Conservation (phyloP, 2,329 filamentous ascomycete species). For the Ceratocystis destructans region DNA sequence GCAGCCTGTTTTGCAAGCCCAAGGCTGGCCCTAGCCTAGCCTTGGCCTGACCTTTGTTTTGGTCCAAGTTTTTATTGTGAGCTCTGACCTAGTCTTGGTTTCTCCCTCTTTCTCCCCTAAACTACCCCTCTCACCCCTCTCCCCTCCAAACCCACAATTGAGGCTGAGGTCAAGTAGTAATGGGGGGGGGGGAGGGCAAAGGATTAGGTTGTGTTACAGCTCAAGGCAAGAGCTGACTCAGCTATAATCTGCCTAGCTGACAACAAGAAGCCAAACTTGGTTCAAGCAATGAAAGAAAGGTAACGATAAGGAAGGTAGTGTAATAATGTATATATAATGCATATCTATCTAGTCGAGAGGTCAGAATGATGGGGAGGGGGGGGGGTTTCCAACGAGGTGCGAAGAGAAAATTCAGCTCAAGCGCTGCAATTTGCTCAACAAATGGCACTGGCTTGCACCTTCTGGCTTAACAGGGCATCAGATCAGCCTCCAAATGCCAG, state of each 20-base stretch:
- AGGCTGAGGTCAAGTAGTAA: constrained; percentile 2
- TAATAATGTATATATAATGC: too few relatives aligned
- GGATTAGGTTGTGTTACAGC: background rate
- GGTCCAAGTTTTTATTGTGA: too few relatives aligned
- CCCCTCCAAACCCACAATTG: constrained; percentile 1
- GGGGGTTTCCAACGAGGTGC: too few relatives aligned
- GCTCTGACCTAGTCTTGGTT: background rate
- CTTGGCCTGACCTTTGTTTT: too few relatives aligned
- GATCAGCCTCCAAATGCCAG: background rate
- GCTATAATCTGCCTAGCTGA: background rate
- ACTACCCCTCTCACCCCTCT: background rate
- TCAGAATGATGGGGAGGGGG: too few relatives aligned
- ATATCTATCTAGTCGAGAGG: too few relatives aligned
- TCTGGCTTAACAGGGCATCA: background rate
- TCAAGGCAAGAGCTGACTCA: background rate
- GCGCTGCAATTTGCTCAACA: background rate
- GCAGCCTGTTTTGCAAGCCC: background rate
- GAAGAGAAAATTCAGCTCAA: too few relatives aligned
- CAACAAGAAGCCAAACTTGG: background rate
- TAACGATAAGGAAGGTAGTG: background rate
- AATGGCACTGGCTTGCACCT: background rate
- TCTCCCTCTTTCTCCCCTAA: background rate
- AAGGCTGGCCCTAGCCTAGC: background rate
- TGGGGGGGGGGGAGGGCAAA: background rate
- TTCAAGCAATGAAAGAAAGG: background rate